phyloP scores from a whole-genome alignment of 1,139 yeast genomes.

The Scheffersomyces insectosa region DNA sequence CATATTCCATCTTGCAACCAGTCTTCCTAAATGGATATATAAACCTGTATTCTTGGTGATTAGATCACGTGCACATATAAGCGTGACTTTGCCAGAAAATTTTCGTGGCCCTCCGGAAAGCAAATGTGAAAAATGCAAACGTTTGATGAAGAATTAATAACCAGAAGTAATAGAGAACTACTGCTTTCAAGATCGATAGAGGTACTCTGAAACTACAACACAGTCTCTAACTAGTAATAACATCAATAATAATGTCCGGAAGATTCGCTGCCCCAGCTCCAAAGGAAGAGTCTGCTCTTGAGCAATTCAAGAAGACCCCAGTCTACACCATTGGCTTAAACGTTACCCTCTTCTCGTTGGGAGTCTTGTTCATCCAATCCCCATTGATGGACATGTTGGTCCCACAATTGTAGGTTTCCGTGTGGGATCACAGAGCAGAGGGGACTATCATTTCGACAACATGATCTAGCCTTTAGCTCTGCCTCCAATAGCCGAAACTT shows the following conservation, averaged over 20 bases:
- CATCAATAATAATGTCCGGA: constrained; percentile 14
- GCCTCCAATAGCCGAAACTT: too few relatives aligned
- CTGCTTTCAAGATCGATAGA: background rate
- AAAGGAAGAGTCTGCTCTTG: constrained; percentile 39
- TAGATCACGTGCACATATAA: too few relatives aligned
- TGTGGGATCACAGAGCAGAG: constrained; percentile 4
- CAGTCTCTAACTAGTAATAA: background rate
- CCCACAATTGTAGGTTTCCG: constrained; percentile 56
- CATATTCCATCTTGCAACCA: too few relatives aligned
- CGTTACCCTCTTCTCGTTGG: constrained; percentile 65
- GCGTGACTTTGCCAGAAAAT: too few relatives aligned
- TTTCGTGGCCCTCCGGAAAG: too few relatives aligned
- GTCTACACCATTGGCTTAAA: constrained; percentile 64
- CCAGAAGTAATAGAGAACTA: too few relatives aligned
- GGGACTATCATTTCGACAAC: too few relatives aligned
- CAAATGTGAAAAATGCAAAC: too few relatives aligned
- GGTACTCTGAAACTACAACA: background rate
- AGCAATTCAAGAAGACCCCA: constrained; percentile 61
- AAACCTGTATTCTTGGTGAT: too few relatives aligned
- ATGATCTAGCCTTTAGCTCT: too few relatives aligned
- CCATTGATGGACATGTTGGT: constrained; percentile 80
- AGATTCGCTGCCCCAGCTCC: constrained; percentile 15
- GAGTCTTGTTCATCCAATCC: constrained; percentile 74
- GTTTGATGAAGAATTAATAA: too few relatives aligned
- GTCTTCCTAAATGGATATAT: too few relatives aligned